Conservation (phyloP, 139 green algal species). For the Haematococcus sp. region DNA sequence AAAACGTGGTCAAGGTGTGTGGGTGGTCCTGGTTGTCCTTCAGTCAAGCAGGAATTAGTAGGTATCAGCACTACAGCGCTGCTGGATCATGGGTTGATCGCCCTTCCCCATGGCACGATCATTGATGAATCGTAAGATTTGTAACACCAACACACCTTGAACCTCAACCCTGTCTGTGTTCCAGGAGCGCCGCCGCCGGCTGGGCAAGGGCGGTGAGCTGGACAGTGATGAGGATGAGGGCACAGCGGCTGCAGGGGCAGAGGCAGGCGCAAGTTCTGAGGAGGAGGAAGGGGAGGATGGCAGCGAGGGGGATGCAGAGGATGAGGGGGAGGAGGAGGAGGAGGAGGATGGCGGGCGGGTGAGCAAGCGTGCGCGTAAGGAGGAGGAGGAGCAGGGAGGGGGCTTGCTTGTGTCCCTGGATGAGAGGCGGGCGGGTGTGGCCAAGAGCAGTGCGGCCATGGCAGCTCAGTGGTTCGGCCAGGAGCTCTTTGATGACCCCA, state of each 20-base stretch:
- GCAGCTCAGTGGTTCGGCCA: slow-evolving; percentile 86
- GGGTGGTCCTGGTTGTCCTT: too few relatives aligned
- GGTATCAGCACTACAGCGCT: too few relatives aligned
- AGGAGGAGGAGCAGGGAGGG: slow-evolving; percentile 34
- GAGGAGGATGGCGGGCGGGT: neutral
- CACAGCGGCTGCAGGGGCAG: slow-evolving; percentile 26
- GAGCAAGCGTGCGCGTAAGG: slow-evolving; percentile 7
- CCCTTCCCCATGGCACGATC: too few relatives aligned
- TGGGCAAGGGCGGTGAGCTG: slow-evolving; percentile 67
- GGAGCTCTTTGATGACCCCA: slow-evolving; percentile 67
- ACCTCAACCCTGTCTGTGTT: too few relatives aligned
- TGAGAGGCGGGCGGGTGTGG: slow-evolving; percentile 47
- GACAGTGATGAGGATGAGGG: slow-evolving; percentile 32
- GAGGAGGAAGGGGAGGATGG: slow-evolving; percentile 28
- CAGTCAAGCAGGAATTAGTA: too few relatives aligned
- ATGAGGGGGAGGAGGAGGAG: neutral
- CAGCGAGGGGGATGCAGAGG: slow-evolving; percentile 23
- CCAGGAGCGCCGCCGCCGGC: slow-evolving; percentile 57
- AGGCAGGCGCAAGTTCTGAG: slow-evolving; percentile 34
- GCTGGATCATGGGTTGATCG: too few relatives aligned
- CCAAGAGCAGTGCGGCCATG: slow-evolving; percentile 47
- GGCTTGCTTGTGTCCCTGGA: slow-evolving; percentile 76
- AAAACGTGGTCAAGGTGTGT: slow-evolving; percentile 11
- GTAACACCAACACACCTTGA: too few relatives aligned
- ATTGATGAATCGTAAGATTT: too few relatives aligned